Percentiles rank a stretch among this genome's conserved stretches.
Conservation (phyloP, 306 rosid species). For the Dalbergia cultrata region DNA sequence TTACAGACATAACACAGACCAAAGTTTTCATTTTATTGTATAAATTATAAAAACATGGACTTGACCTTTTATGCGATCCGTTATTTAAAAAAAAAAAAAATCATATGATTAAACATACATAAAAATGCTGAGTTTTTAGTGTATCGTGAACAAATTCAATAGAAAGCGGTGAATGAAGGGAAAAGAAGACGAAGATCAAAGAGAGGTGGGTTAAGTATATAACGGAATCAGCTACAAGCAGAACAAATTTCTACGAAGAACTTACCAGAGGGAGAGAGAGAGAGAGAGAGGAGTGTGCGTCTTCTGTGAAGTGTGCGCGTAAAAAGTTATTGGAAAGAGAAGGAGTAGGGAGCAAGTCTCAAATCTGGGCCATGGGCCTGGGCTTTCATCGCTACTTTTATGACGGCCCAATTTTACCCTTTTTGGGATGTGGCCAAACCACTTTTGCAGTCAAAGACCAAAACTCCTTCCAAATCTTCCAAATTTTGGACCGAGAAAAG, state of each 20-base stretch:
- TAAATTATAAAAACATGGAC: neutral
- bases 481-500: too few species aligned
- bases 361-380: neutral
- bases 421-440: too few species aligned
- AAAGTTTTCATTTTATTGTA: neutral
- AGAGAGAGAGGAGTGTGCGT: neutral
- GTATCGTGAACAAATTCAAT: neutral
- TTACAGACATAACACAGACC: neutral
- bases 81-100: neutral
- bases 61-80: constrained; percentile 5
- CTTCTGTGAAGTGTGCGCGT: neutral
- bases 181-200: neutral
- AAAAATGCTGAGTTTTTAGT: constrained; percentile 11
- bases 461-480: too few species aligned
- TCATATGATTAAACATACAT: neutral
- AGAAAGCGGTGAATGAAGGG: neutral
- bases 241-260: neutral
- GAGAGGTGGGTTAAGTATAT: neutral
- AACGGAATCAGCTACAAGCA: neutral
- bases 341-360: constrained; percentile 40
- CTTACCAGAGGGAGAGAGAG: constrained; percentile 28
- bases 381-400: too few species aligned
- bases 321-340: neutral
- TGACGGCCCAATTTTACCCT: too few species aligned
- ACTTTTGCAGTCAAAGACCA: too few species aligned